Evolutionary conservation across 2,329 filamentous ascomycete species (phyloP).

Genomic region (Parascedosporium putredinis): DNA sequence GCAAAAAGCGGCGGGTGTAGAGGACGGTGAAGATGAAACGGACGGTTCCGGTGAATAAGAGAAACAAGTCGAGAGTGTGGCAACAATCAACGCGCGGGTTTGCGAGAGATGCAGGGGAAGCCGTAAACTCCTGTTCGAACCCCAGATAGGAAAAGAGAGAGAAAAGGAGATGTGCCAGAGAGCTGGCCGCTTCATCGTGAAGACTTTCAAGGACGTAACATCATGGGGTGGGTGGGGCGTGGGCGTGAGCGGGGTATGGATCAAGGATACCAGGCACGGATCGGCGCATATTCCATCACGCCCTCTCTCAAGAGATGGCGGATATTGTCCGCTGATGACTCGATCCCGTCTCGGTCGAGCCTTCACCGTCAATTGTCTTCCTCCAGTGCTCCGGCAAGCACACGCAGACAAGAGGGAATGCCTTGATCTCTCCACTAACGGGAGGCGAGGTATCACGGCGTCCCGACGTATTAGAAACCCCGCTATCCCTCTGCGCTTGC

Average conservation of each 20-base stretch:
- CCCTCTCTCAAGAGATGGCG: slow-evolving; percentile 6
- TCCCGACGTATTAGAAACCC: slow-evolving; percentile 72
- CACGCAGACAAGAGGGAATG: slow-evolving; percentile 92
- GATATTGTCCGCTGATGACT: slow-evolving; percentile 6
- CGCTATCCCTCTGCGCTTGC: slow-evolving; percentile 79
- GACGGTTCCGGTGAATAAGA: neutral
- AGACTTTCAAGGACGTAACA: neutral
- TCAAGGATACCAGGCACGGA: no score
- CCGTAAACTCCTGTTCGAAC: slow-evolving; percentile 6
- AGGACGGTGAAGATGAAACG: slow-evolving; percentile 5
- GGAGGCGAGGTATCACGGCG: slow-evolving; percentile 52
- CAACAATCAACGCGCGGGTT: no score
- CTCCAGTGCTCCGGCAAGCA: slow-evolving; percentile 93
- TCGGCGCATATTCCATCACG: no score
- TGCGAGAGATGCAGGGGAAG: slow-evolving; percentile 1
- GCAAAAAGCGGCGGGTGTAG: slow-evolving; percentile 4
- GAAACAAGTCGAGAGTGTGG: neutral
- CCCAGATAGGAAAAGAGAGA: no score
- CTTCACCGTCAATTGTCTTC: slow-evolving; percentile 89
- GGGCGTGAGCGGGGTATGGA: no score
- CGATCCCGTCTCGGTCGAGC: slow-evolving; percentile 54
- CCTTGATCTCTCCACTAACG: slow-evolving; percentile 78
- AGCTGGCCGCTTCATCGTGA: slow-evolving; percentile 1
- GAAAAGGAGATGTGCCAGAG: no score
- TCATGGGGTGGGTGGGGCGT: neutral